Conservation (phyloP, 768 basidiomycete species). For the Agaricus subrufescens region DNA sequence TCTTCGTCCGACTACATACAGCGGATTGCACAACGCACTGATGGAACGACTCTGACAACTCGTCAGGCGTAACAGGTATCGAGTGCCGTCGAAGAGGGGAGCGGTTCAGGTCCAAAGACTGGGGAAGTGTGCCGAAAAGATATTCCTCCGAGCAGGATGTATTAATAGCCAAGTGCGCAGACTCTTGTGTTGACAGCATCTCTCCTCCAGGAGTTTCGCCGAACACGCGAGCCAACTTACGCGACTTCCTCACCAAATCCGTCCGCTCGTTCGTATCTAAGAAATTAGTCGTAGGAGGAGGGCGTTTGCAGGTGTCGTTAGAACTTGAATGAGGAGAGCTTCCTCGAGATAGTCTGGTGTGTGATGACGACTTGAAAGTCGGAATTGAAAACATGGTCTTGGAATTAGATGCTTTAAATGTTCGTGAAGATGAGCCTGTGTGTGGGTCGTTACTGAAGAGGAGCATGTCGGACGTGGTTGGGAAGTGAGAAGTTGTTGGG, state of each 20-base stretch:
- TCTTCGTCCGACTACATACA: constrained; percentile 11
- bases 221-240: constrained; percentile 79
- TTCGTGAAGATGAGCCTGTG: constrained; percentile 38
- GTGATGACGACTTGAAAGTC: constrained; percentile 15
- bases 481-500: constrained; percentile 12
- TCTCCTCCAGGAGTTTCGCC: constrained; percentile 59
- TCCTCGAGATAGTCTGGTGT: constrained; percentile 15
- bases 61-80: constrained; percentile 46
- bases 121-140: constrained; percentile 15
- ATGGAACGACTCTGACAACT: constrained; percentile 20
- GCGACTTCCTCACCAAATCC: constrained; percentile 65
- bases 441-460: constrained; percentile 16
- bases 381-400: constrained; percentile 42
- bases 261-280: constrained; percentile 63
- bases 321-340: constrained; percentile 11
- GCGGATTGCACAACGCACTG: constrained; percentile 15
- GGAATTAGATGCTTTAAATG: constrained; percentile 23
- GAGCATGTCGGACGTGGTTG: constrained; percentile 6
- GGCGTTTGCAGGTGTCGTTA: constrained; percentile 13
- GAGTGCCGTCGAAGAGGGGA: constrained; percentile 42
- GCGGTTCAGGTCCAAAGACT: not conserved
- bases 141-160: not conserved
- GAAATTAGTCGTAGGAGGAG: constrained; percentile 65
- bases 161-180: constrained; percentile 8
- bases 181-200: constrained; percentile 27